Conservation (phyloP, 106 monocot genomes). For the Ottelia alismoides region DNA sequence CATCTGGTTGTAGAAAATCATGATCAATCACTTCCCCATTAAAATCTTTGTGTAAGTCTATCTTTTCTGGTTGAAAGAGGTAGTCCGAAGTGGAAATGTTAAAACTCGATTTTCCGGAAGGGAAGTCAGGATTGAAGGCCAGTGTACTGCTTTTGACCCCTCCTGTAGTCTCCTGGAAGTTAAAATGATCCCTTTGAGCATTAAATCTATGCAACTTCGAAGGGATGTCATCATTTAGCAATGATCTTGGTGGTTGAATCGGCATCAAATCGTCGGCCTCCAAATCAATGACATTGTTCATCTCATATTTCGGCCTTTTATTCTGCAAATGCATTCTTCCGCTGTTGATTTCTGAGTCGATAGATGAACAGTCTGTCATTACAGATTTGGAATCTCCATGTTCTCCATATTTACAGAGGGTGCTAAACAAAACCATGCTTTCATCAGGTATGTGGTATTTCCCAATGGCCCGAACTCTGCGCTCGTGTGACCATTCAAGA, state of each 20-base stretch:
- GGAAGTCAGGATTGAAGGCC: neutral
- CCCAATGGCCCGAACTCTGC: constrained; percentile 57
- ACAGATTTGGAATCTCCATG: constrained; percentile 86
- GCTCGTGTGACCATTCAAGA: constrained; percentile 65
- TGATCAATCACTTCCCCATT: constrained; percentile 15
- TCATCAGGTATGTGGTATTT: constrained; percentile 55
- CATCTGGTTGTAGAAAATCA: constrained; percentile 7
- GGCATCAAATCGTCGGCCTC: constrained; percentile 12
- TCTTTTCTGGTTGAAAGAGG: too few relatives aligned
- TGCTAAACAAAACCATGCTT: constrained; percentile 57
- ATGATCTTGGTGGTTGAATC: constrained; percentile 15
- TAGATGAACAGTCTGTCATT: constrained; percentile 83
- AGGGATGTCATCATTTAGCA: constrained; percentile 3
- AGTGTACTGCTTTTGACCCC: neutral
- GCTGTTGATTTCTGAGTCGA: constrained; percentile 62
- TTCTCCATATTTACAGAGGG: constrained; percentile 79
- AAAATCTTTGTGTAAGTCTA: neutral
- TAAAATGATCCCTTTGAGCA: constrained; percentile 3
- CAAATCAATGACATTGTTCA: constrained; percentile 5
- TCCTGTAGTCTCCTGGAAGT: neutral
- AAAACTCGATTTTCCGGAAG: neutral
- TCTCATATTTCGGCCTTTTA: constrained; percentile 35
- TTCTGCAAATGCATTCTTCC: constrained; percentile 24
- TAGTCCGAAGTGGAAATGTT: too few relatives aligned
- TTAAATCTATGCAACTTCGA: constrained; percentile 3